Percentiles rank a stretch among this genome's conserved stretches.
Conservation (phyloP, 73 alveolate species). For the Tetrahymena thermophila region DNA sequence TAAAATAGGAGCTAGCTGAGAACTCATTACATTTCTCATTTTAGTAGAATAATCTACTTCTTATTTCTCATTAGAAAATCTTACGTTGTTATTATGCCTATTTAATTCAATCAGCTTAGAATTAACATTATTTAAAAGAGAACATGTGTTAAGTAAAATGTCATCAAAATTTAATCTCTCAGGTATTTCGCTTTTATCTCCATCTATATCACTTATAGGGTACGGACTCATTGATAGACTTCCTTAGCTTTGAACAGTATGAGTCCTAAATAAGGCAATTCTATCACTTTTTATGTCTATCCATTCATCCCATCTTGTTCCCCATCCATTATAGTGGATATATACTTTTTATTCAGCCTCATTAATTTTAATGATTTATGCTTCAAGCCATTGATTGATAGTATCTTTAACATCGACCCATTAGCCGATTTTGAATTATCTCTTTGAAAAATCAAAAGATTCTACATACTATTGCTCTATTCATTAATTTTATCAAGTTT, state of each 20-base stretch:
- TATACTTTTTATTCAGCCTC: conserved; percentile 66
- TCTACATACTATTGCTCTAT: conserved; percentile 42
- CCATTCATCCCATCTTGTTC: conserved; percentile 98
- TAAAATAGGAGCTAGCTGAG: conserved; percentile 66
- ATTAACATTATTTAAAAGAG: conserved; percentile 4
- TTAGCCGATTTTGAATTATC: conserved; percentile 78
- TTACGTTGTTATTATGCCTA: neutral
- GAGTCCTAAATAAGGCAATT: conserved; percentile 77
- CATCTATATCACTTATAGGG: conserved; percentile 87
- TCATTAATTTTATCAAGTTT: neutral
- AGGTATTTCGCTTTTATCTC: conserved; percentile 4
- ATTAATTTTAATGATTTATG: conserved; percentile 62
- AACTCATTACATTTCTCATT: conserved; percentile 12
- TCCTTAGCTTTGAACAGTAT: conserved; percentile 81
- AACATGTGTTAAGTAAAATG: conserved; percentile 10
- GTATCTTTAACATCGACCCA: conserved; percentile 97
- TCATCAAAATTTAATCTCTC: conserved; percentile 21
- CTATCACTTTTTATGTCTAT: conserved; percentile 72
- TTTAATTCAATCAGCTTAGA: conserved; percentile 15
- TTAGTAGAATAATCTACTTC: neutral
- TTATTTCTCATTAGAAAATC: neutral
- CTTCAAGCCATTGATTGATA: conserved; percentile 94
- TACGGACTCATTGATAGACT: conserved; percentile 68
- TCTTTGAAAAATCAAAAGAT: conserved; percentile 59
- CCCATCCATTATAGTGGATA: conserved; percentile 97